Evolutionary conservation across 768 basidiomycete species (phyloP), one percentile per base, ranked within the genome.

Genomic region (Pleurotus cornucopiae): DNA sequence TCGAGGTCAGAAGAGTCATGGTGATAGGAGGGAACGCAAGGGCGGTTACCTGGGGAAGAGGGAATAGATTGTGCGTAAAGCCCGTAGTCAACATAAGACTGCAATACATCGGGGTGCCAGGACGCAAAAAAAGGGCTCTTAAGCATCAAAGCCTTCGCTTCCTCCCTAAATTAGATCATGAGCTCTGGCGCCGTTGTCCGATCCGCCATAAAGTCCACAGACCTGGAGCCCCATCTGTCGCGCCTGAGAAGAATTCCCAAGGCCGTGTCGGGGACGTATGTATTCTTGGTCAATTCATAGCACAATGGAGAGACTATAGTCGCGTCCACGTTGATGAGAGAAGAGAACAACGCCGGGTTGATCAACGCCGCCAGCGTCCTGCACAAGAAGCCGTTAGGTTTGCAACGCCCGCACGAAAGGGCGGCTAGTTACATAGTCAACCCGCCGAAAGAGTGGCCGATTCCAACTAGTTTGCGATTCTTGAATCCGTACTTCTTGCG

Each of bases 401-500:
- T 30, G 6, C 18, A 46, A 18, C 9, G 21, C 54, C 21, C 6
- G 12, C 6, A 18, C 20, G 5, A 14, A 51, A 14, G 30, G 14
- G 52, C 58, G 23, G 49, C 56, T 54, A 76, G 88, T 64, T 65
- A 91, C 85, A 83, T 77, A 1, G 84, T 83, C 63, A 85, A 86
- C 2, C 89, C 94, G 16, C 94, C 91, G 52, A 91, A 85, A 0
- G 92, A 94, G 65, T 97, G 94, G 0, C 92, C 94, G 3, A 93
- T 71, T 3, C 76, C 83, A 16, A 93, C 74, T 2, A 94, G 63
- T 16, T 68, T 80, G 37, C 87, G 79, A 4, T 71, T 58, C 1
- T 46, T 58, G 63, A 85, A 83, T 1, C 89, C 89, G n/a, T 67
- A 61, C 2, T 58, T 57, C 39, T 67, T 64, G 39, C 89, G 80